Conservation (phyloP, 2,329 filamentous ascomycete genomes). For the Aspergillus aculeatinus region DNA sequence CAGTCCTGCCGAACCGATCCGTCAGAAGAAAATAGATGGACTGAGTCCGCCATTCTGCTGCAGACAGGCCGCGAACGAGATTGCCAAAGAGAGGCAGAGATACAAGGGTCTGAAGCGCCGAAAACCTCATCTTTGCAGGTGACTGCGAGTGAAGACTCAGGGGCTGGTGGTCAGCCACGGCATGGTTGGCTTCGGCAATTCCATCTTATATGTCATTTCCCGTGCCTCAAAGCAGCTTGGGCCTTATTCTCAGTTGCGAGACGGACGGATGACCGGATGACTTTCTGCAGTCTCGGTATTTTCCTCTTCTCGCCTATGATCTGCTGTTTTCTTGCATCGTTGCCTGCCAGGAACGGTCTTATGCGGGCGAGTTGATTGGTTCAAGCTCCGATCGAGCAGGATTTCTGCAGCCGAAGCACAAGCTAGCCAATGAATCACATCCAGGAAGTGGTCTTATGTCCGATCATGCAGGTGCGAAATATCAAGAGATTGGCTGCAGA, state of each 20-base stretch:
- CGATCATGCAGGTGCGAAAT: neutral
- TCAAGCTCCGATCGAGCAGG: neutral
- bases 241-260: neutral
- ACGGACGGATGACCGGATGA: neutral
- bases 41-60: slow-evolving; percentile 41
- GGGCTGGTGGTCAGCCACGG: neutral
- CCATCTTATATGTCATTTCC: neutral
- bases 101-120: neutral
- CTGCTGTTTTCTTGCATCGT: neutral
- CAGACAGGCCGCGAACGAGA: neutral
- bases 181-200: neutral
- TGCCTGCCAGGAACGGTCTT: slow-evolving; percentile 1
- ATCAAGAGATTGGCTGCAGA: neutral
- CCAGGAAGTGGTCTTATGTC: neutral
- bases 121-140: neutral
- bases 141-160: neutral
- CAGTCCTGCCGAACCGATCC: slow-evolving; percentile 44
- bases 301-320: too few species aligned
- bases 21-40: slow-evolving; percentile 49
- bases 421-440: neutral
- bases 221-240: neutral
- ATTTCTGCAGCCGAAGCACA: neutral
- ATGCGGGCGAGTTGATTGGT: neutral
- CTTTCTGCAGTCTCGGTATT: neutral
- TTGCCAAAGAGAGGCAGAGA: neutral